phyloP scores from a whole-genome alignment of 2,329 filamentous ascomycete genomes.

The Trichoderma asperellum region DNA sequence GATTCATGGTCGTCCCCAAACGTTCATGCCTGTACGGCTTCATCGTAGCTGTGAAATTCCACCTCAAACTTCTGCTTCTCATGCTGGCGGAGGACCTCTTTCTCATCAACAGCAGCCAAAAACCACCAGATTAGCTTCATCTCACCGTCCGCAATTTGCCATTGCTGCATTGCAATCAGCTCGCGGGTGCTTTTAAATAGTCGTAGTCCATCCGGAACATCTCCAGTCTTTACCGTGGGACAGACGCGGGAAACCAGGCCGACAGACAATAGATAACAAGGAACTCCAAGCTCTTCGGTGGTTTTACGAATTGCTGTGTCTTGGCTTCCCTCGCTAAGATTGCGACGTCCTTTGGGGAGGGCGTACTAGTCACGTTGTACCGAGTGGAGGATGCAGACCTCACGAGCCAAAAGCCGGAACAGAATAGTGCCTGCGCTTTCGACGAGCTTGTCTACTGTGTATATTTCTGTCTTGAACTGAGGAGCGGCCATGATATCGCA shows the following conservation, averaged over 20 bases:
- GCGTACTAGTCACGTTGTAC: constrained; percentile 26
- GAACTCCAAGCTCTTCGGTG: constrained; percentile 26
- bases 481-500: not conserved
- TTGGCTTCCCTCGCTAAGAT: constrained; percentile 27
- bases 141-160: constrained; percentile 7
- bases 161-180: constrained; percentile 28
- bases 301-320: constrained; percentile 30
- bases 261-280: constrained; percentile 1
- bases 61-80: constrained; percentile 13
- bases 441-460: constrained; percentile 27
- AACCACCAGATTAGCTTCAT: constrained; percentile 30
- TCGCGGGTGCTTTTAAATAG: constrained; percentile 31
- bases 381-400: constrained; percentile 30
- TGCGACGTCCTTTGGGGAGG: constrained; percentile 31
- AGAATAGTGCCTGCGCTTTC: constrained; percentile 31
- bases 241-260: not conserved
- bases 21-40: constrained; percentile 19
- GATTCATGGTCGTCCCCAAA: constrained; percentile 24
- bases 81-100: too few species aligned
- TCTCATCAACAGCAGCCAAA: constrained; percentile 16
- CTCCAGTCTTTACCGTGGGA: not conserved
- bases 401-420: constrained; percentile 28
- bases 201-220: constrained; percentile 29
- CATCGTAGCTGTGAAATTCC: constrained; percentile 24
- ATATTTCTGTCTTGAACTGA: not conserved